Base-by-base conservation (phyloP, 345 rosid species). In the Raphanus sativus region DNA sequence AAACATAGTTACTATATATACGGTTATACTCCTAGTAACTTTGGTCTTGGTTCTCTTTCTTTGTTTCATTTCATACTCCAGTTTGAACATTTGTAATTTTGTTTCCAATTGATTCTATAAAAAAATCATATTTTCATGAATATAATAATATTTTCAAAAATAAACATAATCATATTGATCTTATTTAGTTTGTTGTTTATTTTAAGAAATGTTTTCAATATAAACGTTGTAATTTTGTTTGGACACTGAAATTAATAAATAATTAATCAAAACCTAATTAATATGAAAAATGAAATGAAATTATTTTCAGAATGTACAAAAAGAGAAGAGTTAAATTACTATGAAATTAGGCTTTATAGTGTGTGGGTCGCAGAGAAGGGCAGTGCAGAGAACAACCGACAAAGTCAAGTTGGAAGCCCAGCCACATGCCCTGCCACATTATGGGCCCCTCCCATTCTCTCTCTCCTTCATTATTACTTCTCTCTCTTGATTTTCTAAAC, bases 341-440 rank as follows among this genome's bases (percentile, higher is more conserved):
- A 15, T 15, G 69, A 54, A 1, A 21, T 59, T n/a, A 76, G 69
- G 61, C 36, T 64, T 17, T 13, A 17, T 30, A 69, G 79, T 75
- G 74, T 69, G 74, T 75, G 78, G 82, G 77, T 67, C 36, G 66
- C 78, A 75, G 79, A 68, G 78, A 73, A 58, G 48, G 54, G 73
- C 67, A 68, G 65, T 69, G 81, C 56, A 63, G 73, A 85, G 86
- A 89, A 87, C 84, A 83, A 87, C 97, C 98, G 97, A 92, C 98
- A 94, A 84, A 79, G 98, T 88, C 98, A 94, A 90, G 97, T 92
- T 94, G 95, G 78, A 80, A 86, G 78, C 93, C 88, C 86, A 76
- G 85, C 84, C 97, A 89, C 95, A 89, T 89, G 89, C 93, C 89
- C 97, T 92, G 97, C 94, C 88, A 88, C 83, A 9, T 4, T 38